Evolutionary conservation across 2,329 filamentous ascomycete genomes (phyloP), one percentile per base, ranked within the genome.

Genomic region (Scorias spongiosa): DNA sequence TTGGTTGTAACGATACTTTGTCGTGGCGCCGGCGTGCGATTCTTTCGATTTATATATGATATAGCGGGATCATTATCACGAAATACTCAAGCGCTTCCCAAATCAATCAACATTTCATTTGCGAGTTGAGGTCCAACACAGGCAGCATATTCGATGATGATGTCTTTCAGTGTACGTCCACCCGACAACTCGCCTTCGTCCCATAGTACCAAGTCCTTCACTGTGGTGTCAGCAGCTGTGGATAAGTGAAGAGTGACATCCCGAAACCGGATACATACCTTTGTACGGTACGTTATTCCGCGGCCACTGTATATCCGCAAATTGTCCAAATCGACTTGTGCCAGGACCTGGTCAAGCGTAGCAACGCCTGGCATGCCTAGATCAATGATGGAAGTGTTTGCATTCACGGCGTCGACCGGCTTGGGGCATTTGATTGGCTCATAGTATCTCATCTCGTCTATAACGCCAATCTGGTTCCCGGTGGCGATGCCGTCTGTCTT

Each of bases 331-430:
- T 81, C 67, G 41, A 79, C 59, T 2, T 65, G 52, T 9, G 55
- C 49, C 12, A 64, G 56, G 44, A 86, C 65, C 36, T 78, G 65
- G 0, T 69, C 62, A 2, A 72, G 55, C 0, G 74, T 67, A 38
- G 76, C 67, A 34, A 84, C 69, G 0, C 83, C 83, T 0, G 83
- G 82, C 68, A 87, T 80, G 40, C 71, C 67, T 40, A 78, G 69
- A 1, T 65, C 58, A 47, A 85, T 76, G 0, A 87, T 64, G 0
- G 69, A 68, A 20, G 65, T 54, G 6, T 61, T 61, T 2, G 52
- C 49, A 1, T 46, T 43, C 2, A 57, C 54, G 0, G 66, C 67
- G 5, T 59, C 48, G 5, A 57, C 56, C 7, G 59, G 62, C 14
- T 44, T 45, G 8, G 44, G 43, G 52, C 48, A 29, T 52, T 29